Percentiles rank a stretch among this genome's conserved stretches.
These are phyloP conservation scores for Suhomyces xylopsoci DNA, from an alignment of 805 yeast genomes.

Conservation along the genomic window DNA sequence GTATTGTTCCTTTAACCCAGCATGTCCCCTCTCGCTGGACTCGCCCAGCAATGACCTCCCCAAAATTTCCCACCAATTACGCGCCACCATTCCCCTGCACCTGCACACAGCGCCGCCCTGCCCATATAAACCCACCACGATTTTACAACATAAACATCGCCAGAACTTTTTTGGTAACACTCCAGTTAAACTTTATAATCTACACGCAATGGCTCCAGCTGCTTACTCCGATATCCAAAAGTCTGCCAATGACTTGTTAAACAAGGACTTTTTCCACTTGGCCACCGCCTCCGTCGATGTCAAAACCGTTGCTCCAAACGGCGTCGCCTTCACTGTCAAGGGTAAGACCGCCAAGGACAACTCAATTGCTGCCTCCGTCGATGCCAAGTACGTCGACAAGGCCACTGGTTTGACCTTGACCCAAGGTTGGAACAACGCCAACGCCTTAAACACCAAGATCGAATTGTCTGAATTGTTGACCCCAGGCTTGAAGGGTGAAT, in stretches of 20 bases:
- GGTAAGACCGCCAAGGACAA: conserved; percentile 82
- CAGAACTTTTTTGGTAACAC: conserved; percentile 2
- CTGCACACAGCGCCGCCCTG: conserved; percentile 3
- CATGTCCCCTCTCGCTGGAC: not conserved
- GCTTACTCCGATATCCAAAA: conserved; percentile 92
- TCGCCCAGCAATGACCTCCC: conserved; percentile 3
- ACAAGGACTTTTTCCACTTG: conserved; percentile 90
- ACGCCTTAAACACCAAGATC: conserved; percentile 86
- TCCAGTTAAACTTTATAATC: not conserved
- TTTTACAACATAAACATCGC: conserved; percentile 3
- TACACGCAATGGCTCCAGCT: conserved; percentile 56
- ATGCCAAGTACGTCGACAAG: conserved; percentile 91
- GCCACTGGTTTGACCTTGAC: conserved; percentile 88
- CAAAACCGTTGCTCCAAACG: conserved; percentile 92
- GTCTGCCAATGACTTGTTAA: conserved; percentile 84
- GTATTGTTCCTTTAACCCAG: not conserved
- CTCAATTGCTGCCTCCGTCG: conserved; percentile 82
- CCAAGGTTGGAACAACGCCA: conserved; percentile 97
- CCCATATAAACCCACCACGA: conserved; percentile 5
- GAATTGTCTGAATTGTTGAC: conserved; percentile 89
- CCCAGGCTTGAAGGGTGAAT: conserved; percentile 92
- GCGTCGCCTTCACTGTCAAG: conserved; percentile 90
- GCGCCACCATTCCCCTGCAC: conserved; percentile 3
- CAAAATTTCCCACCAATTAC: conserved; percentile 3
- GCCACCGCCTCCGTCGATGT: conserved; percentile 85